These are phyloP conservation scores for Hymenoscyphus scutula DNA, from an alignment of 2,329 filamentous ascomycete species.

Conservation along the genomic window DNA sequence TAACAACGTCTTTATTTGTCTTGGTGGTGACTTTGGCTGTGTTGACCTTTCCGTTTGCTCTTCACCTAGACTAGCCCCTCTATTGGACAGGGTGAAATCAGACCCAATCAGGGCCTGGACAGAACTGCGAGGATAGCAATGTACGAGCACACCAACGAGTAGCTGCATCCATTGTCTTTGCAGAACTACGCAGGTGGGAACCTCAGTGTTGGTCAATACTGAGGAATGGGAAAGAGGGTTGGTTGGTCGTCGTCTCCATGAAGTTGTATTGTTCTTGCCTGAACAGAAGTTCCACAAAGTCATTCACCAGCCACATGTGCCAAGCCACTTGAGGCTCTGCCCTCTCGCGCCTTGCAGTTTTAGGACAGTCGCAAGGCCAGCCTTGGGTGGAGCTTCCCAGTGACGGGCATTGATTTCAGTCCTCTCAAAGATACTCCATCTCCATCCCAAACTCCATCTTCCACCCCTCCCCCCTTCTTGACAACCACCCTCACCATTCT, in stretches of 20 bases:
- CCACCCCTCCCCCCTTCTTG: no score
- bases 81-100: background rate
- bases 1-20: background rate
- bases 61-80: background rate
- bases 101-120: background rate
- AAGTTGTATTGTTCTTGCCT: no score
- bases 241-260: background rate
- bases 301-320: no score
- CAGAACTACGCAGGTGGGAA: background rate
- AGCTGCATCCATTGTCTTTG: background rate
- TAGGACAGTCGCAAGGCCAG: background rate
- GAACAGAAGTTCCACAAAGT: no score
- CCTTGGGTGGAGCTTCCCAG: no score
- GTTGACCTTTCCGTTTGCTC: background rate
- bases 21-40: background rate
- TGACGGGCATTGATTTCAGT: background rate
- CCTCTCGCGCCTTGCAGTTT: no score
- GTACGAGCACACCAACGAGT: background rate
- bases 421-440: background rate
- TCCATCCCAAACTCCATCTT: background rate
- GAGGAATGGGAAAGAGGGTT: background rate
- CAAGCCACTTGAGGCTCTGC: no score
- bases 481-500: no score
- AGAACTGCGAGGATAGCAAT: background rate
- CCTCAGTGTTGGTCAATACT: background rate